These are phyloP conservation scores for Neoboletus magnificus DNA, from an alignment of 768 basidiomycete genomes.

Conservation along the genomic window DNA sequence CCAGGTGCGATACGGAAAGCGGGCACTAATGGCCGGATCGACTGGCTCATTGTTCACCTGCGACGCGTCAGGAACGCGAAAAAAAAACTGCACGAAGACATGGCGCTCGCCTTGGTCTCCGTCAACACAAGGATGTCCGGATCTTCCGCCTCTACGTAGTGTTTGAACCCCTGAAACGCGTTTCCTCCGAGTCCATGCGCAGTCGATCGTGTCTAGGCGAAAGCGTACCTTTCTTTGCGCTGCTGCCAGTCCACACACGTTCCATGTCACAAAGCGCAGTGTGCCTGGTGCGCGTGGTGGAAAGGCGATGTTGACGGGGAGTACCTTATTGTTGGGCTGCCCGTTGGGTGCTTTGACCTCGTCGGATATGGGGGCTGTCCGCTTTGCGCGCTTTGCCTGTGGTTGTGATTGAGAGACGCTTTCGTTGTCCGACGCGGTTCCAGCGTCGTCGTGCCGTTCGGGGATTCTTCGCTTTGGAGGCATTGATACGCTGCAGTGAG, in stretches of 20 bases:
- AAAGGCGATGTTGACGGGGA: conserved; percentile 62
- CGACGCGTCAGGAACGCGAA: background rate
- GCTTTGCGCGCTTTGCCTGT: conserved; percentile 27
- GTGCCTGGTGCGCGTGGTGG: conserved; percentile 46
- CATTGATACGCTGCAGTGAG: conserved; percentile 16
- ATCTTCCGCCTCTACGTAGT: conserved; percentile 82
- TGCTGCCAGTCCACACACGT: conserved; percentile 73
- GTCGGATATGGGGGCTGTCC: conserved; percentile 15
- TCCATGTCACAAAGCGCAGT: conserved; percentile 67
- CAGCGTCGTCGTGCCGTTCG: conserved; percentile 34
- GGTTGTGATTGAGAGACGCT: conserved; percentile 18
- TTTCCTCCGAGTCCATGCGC: background rate
- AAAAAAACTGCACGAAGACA: background rate
- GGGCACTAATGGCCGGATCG: conserved; percentile 52
- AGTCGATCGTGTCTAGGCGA: background rate
- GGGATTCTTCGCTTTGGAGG: conserved; percentile 30
- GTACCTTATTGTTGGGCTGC: conserved; percentile 71
- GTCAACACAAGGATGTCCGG: conserved; percentile 81
- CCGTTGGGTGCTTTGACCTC: conserved; percentile 35
- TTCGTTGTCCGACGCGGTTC: conserved; percentile 31
- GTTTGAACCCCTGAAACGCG: conserved; percentile 64
- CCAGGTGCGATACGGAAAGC: conserved; percentile 75
- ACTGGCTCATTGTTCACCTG: conserved; percentile 71
- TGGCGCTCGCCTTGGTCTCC: conserved; percentile 67
- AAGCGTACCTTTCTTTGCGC: conserved; percentile 69